phyloP scores from a whole-genome alignment of 2,329 filamentous ascomycete genomes.

The Aspergillus fumigatus region DNA sequence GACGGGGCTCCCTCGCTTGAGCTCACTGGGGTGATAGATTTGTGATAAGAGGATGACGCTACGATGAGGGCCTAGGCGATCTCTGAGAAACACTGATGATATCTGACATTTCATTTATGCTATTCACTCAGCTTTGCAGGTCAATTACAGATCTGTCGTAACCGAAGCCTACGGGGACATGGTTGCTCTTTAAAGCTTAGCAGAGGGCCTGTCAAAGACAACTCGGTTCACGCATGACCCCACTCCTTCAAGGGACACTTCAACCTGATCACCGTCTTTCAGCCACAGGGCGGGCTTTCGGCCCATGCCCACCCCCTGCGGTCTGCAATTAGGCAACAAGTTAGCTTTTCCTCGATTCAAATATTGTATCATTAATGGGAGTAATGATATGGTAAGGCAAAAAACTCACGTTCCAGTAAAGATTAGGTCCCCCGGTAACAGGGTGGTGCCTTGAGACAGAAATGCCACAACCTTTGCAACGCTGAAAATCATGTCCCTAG shows the following conservation, averaged over 20 bases:
- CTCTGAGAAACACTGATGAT: background rate
- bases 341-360: constrained; percentile 3
- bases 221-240: constrained; percentile 51
- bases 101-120: background rate
- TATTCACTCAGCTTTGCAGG: background rate
- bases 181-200: constrained; percentile 30
- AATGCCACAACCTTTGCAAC: constrained; percentile 45
- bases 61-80: background rate
- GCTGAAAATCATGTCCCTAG: constrained; percentile 48
- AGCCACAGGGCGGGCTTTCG: constrained; percentile 63
- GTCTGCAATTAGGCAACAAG: constrained; percentile 38
- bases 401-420: constrained; percentile 43
- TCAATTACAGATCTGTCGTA: background rate
- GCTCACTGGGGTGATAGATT: background rate
- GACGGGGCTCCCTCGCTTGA: constrained; percentile 31
- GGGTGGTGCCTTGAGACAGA: constrained; percentile 41
- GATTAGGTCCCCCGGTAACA: constrained; percentile 39
- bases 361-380: constrained; percentile 48
- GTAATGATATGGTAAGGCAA: background rate
- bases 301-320: constrained; percentile 67
- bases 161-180: background rate
- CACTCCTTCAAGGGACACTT: constrained; percentile 63
- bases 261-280: constrained; percentile 65
- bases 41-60: background rate
- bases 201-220: constrained; percentile 37